Base-by-base conservation (phyloP, 1,284 basidiomycete species). In the Rhodotorula sp. region DNA sequence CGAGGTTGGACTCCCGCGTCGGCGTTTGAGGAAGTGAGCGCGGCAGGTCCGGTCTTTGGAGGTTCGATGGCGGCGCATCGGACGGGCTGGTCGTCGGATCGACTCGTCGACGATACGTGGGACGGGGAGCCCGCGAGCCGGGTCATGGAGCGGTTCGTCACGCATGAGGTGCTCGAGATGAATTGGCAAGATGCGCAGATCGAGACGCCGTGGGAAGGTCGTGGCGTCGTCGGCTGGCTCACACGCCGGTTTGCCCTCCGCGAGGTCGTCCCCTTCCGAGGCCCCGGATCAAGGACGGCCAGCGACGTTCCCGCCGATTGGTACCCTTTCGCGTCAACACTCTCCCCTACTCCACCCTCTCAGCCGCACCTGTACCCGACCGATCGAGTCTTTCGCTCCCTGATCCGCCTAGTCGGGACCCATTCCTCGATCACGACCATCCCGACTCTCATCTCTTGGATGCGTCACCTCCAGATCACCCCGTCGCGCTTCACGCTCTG, bases 371-470 rank as follows among this genome's bases (percentile, higher is more conserved):
- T 89, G 55, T 71, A 84, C 26, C 87, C 87, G 0, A 82, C 82
- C 55, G 82, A 83, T 57, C 75, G 75, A 26, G 83, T 84, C 20
- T 91, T 87, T 78, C 82, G 85, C 37, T 78, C 86, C 14, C 89
- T 90, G 77, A 83, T 93, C 59, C 79, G 83, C 45, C 82, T 93
- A 1, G 84, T 91, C 18, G 87, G 86, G 0, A 79, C 85, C 6
- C 83, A 84, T 55, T 79, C 80, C 2, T 83, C 83, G 1, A 82
- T 85, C 5, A 78, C 81, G 0, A 87, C 90, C 77, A 87, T 93
- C 48, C 87, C 91, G 0, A 82, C 85, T n/a, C 83, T 84, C 4
- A 81, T 95, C 3, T 87, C 86, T 8, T 93, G 91, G 90, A 92
- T 92, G 90, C 84, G 85, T 4, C 82, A 82, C 29, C 77, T 91